These are phyloP conservation scores for Piedraia hortae DNA, from an alignment of 2,329 filamentous ascomycete genomes.

Conservation along the genomic window DNA sequence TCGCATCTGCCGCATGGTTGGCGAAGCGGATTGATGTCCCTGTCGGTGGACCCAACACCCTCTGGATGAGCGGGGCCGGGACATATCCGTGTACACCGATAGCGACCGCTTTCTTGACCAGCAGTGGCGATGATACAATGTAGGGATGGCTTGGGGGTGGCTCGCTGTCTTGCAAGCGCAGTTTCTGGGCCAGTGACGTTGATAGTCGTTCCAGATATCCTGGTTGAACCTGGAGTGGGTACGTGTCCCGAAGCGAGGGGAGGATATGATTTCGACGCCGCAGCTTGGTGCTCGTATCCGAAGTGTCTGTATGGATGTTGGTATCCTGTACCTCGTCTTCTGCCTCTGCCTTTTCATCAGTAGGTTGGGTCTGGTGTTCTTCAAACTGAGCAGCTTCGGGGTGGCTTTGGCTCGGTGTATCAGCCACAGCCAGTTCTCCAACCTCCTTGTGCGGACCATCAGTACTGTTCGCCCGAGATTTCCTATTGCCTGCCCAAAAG, in stretches of 20 bases:
- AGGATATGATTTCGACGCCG: constrained; percentile 32
- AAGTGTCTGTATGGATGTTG: constrained; percentile 5
- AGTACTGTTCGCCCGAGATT: constrained; percentile 25
- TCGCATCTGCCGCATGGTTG: constrained; percentile 57
- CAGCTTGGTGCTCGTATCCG: constrained; percentile 7
- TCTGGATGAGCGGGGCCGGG: constrained; percentile 61
- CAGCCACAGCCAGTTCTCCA: constrained; percentile 22
- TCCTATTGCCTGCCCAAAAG: constrained; percentile 38
- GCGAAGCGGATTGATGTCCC: constrained; percentile 88
- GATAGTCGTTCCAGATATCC: constrained; percentile 17
- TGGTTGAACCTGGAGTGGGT: constrained; percentile 21
- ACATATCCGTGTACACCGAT: constrained; percentile 92
- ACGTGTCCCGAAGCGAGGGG: constrained; percentile 42
- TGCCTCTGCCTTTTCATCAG: constrained; percentile 4
- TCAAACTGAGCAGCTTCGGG: constrained; percentile 26
- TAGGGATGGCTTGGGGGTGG: constrained; percentile 38
- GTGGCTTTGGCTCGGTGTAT: constrained; percentile 22
- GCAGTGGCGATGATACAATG: constrained; percentile 37
- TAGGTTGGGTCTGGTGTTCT: constrained; percentile 10
- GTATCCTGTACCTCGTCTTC: constrained; percentile 5
- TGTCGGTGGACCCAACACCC: constrained; percentile 78
- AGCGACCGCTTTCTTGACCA: constrained; percentile 60
- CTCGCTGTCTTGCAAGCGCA: constrained; percentile 13
- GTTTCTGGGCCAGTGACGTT: constrained; percentile 13
- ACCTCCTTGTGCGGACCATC: constrained; percentile 29